Evolutionary conservation across 495 filamentous ascomycete species (phyloP).

Genomic region (Zalerion maritima): DNA sequence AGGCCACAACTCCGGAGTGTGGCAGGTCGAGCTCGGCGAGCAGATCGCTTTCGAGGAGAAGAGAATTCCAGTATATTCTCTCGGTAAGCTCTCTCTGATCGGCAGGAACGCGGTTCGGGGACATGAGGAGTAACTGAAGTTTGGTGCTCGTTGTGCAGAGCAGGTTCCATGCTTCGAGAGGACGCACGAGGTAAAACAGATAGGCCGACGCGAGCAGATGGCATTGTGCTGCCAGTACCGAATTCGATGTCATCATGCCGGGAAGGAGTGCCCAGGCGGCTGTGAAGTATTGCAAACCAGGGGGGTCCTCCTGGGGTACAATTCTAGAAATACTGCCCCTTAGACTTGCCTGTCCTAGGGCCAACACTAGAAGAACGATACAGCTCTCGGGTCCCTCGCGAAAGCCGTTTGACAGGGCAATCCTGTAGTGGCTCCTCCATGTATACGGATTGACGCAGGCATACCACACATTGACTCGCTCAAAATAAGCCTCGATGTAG

Average conservation of each 20-base stretch:
- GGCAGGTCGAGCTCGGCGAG: conserved; percentile 69
- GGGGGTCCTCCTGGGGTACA: conserved; percentile 54
- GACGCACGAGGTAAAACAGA: conserved; percentile 66
- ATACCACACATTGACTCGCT: conserved; percentile 70
- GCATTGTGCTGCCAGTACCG: conserved; percentile 60
- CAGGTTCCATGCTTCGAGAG: conserved; percentile 69
- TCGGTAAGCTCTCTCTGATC: conserved; percentile 57
- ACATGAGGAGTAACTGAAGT: conserved; percentile 59
- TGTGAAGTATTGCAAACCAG: conserved; percentile 66
- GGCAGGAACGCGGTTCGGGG: conserved; percentile 50
- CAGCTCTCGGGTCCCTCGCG: conserved; percentile 68
- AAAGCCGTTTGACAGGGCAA: conserved; percentile 55
- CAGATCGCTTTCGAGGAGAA: conserved; percentile 69
- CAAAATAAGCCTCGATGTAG: conserved; percentile 66
- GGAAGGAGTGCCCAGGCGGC: conserved; percentile 67
- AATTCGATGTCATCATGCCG: conserved; percentile 64
- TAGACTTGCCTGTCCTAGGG: conserved; percentile 58
- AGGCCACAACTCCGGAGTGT: conserved; percentile 66
- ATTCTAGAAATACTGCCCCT: conserved; percentile 59
- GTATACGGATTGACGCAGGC: conserved; percentile 73
- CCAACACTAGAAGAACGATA: conserved; percentile 63
- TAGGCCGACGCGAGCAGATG: conserved; percentile 68
- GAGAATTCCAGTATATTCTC: conserved; percentile 69
- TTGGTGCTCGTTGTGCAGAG: conserved; percentile 68
- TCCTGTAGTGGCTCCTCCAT: conserved; percentile 62